Evolutionary conservation across 148 eudicot genomes (phyloP), one percentile per base, ranked within the genome.

Genomic region (Dianthus caryophyllus): DNA sequence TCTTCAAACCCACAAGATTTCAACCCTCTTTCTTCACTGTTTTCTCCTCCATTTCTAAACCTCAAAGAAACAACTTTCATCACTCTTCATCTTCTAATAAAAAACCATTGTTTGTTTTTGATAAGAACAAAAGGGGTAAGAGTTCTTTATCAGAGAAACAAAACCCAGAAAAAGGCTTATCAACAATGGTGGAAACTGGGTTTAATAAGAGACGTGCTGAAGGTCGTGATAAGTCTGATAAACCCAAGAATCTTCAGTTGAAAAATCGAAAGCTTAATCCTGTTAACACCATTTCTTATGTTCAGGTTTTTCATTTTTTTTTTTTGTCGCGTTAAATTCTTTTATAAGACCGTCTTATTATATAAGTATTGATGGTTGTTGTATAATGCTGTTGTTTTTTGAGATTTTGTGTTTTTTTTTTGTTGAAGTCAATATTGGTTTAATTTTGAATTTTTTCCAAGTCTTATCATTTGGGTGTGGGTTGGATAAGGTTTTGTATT

Each of bases 161-260:
- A 47, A 58, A 54, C 15, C 31, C 20, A 26, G 80, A 79, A 17
- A 80, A 78, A 63, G 75, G 52, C 47, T 47, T 36, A 33, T 2
- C 27, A 64, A 72, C 38, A 30, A 87, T 79, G 88, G 83, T 64
- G 66, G 80, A 73, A 57, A 43, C 70, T 71, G 88, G 85, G 65
- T 93, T 85, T 60, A 93, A 93, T 57, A 82, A 73, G 67, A 84
- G 78, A 56, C 85, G 95, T 76, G 96, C 98, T 20, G 91, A 82
- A 73, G 96, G 96, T 4, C 79, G 70, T 56, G 98, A 93, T 77
- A 82, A 81, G 64, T 76, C 65, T 24, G 84, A 81, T 64, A 71
- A 74, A 71, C 84, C 87, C 17, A 85, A 66, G 74, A 67, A 62
- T 51, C 85, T 85, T 53, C 79, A 79, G 12, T 78, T 81, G 71